Conservation (phyloP, 2,329 filamentous ascomycete species). For the Stagonosporopsis rhizophila region DNA sequence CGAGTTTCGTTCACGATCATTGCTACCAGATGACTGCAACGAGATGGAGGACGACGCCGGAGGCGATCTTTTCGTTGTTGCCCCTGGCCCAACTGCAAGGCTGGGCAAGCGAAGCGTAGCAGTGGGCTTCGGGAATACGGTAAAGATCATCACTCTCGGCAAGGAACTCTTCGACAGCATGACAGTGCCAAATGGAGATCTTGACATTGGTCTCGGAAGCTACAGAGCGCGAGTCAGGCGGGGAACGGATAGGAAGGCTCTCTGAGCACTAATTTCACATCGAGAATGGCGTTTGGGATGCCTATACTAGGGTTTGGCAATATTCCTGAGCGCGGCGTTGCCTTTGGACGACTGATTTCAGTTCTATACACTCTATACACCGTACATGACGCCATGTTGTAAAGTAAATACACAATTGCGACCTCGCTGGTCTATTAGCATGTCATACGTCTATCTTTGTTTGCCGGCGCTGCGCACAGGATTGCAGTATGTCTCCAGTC, state of each 20-base stretch:
- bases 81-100: slow-evolving; percentile 68
- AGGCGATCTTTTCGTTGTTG: slow-evolving; percentile 68
- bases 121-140: slow-evolving; percentile 73
- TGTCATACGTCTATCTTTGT: not conserved
- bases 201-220: slow-evolving; percentile 7
- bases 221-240: slow-evolving; percentile 10
- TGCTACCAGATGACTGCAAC: slow-evolving; percentile 34
- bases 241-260: slow-evolving; percentile 7
- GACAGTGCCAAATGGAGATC: slow-evolving; percentile 9
- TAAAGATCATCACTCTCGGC: slow-evolving; percentile 74
- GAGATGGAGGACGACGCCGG: slow-evolving; percentile 22
- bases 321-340: slow-evolving; percentile 11
- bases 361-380: slow-evolving; percentile 2
- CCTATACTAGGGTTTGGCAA: not conserved
- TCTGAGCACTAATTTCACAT: not conserved
- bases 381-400: slow-evolving; percentile 9
- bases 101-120: slow-evolving; percentile 71
- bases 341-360: not conserved
- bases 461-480: not conserved
- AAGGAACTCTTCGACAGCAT: slow-evolving; percentile 66
- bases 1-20: slow-evolving; percentile 51
- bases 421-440: not conserved
- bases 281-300: slow-evolving; percentile 8
- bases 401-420: slow-evolving; percentile 2
- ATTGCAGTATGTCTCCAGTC: not conserved